phyloP scores from a whole-genome alignment of 208 protist genomes.

The Trichomonas vaginalis region DNA sequence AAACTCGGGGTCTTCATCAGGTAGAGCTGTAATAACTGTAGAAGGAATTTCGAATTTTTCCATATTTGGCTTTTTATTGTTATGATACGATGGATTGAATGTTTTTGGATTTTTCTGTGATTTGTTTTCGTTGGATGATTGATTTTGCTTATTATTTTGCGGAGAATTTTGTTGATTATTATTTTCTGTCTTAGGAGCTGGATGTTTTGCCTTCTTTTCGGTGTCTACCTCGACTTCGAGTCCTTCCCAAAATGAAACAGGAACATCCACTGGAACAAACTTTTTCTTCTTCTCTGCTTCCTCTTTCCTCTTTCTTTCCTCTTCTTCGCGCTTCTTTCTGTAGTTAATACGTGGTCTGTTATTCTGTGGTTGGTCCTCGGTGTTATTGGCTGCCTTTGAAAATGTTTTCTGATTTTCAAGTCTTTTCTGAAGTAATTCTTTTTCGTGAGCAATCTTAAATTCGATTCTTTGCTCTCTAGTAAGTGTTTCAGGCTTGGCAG shows the following conservation, averaged over 20 bases:
- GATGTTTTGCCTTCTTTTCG: neutral
- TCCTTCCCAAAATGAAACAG: neutral
- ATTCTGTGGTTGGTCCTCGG: neutral
- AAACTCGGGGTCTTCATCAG: neutral
- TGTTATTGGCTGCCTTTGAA: neutral
- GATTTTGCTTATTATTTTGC: no score
- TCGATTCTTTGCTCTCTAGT: neutral
- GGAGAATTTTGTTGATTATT: no score
- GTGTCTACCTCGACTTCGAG: neutral
- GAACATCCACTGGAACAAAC: neutral
- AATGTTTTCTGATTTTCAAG: neutral
- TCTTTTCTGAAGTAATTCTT: neutral
- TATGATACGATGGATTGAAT: neutral
- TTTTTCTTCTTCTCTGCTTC: neutral
- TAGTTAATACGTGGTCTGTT: neutral
- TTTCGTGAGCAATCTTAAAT: neutral
- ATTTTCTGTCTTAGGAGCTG: neutral
- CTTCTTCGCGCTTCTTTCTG: neutral
- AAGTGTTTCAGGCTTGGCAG: neutral
- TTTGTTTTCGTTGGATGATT: neutral
- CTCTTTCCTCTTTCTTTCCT: neutral
- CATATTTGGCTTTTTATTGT: neutral
- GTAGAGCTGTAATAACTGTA: neutral
- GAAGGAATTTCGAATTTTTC: neutral
- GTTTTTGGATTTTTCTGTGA: neutral